These are phyloP conservation scores for Avena sativa DNA, from an alignment of 176 grass and related monocot species.

Conservation along the genomic window DNA sequence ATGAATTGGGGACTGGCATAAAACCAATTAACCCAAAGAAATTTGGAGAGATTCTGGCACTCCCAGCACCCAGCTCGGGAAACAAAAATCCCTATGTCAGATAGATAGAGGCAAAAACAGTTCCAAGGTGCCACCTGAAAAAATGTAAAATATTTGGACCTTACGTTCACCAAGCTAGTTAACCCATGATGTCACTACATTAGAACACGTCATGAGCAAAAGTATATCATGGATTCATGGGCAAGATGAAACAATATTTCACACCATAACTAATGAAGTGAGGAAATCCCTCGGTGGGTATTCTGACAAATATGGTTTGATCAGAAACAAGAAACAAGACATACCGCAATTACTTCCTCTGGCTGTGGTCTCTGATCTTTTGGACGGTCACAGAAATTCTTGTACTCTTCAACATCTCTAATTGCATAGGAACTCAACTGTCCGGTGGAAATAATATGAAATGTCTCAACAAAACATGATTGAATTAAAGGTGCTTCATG, in stretches of 20 bases:
- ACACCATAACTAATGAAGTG: not conserved
- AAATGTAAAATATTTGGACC: not conserved
- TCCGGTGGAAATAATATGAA: conserved; percentile 49
- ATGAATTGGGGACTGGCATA: too few species aligned
- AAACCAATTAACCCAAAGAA: too few species aligned
- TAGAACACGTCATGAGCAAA: not conserved
- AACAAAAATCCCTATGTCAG: not conserved
- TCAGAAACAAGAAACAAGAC: conserved; percentile 30
- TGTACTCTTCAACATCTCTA: conserved; percentile 97
- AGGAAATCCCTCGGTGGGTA: not conserved
- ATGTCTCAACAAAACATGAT: conserved; percentile 12
- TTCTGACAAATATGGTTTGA: conserved; percentile 27
- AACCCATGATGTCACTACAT: conserved; percentile 4
- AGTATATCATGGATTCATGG: conserved; percentile 15
- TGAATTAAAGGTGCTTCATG: conserved; percentile 16
- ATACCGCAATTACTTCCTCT: conserved; percentile 98
- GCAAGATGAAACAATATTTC: conserved; percentile 32
- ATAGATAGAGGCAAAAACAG: not conserved
- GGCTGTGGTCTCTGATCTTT: conserved; percentile 83
- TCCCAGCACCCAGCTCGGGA: not conserved
- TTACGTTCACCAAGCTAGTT: conserved; percentile 18
- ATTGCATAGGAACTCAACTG: conserved; percentile 97
- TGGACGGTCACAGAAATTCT: conserved; percentile 85
- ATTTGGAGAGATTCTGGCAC: conserved; percentile 4
- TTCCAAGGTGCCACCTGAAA: conserved; percentile 5